phyloP scores from a whole-genome alignment of 2,329 filamentous ascomycete species.

The Periconia macrospinosa region DNA sequence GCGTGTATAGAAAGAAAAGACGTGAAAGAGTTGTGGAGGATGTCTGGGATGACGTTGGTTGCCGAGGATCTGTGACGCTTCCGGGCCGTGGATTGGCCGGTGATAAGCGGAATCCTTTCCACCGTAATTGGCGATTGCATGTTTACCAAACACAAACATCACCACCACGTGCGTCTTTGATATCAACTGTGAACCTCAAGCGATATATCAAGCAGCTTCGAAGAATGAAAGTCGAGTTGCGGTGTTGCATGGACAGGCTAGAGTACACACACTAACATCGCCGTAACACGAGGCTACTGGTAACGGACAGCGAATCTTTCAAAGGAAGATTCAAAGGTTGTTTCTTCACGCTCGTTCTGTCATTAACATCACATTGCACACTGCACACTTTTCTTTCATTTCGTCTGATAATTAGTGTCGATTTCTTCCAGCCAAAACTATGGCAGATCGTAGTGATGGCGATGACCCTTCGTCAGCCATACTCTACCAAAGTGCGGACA shows the following conservation, averaged over 20 bases:
- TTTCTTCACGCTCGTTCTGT: no score
- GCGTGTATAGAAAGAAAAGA: constrained; percentile 10
- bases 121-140: neutral
- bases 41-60: constrained; percentile 14
- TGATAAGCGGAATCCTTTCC: constrained; percentile 10
- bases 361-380: no score
- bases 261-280: no score
- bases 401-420: no score
- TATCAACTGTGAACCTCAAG: neutral
- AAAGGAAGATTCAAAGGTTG: no score
- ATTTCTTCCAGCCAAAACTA: neutral
- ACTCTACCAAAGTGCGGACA: constrained; percentile 56
- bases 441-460: neutral
- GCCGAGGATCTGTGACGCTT: constrained; percentile 12
- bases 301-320: no score
- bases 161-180: neutral
- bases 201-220: no score
- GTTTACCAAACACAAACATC: constrained; percentile 1
- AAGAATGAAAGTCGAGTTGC: no score
- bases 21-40: constrained; percentile 1
- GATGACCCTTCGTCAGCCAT: constrained; percentile 33
- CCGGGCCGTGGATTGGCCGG: constrained; percentile 11
- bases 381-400: no score
- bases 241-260: no score
- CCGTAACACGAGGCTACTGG: no score